A percentile compares a stretch with the other conserved stretches of the same genome.
These are phyloP conservation scores for Zygosaccharomyces gambellarensis DNA, from an alignment of 805 yeast species.

Conservation along the genomic window DNA sequence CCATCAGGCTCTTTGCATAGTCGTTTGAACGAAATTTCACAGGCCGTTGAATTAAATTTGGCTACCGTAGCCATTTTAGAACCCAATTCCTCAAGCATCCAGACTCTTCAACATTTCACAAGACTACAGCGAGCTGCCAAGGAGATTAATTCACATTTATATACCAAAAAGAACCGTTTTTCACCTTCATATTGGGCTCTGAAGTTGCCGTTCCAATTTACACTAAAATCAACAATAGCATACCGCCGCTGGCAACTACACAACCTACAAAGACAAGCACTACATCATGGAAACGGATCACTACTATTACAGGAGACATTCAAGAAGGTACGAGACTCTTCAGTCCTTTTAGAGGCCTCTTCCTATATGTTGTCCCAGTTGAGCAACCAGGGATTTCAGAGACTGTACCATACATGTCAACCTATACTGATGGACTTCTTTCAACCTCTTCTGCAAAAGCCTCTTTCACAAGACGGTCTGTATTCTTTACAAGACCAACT, in stretches of 20 bases:
- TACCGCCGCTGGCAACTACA: slow-evolving; percentile 4
- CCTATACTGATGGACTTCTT: neutral
- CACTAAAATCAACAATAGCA: neutral
- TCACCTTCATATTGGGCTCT: slow-evolving; percentile 1
- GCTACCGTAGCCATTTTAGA: neutral
- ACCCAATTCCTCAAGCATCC: neutral
- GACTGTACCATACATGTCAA: neutral
- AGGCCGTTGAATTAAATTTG: neutral
- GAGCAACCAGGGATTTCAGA: neutral
- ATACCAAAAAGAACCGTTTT: neutral
- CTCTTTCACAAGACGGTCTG: neutral
- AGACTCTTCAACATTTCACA: neutral
- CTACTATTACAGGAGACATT: neutral
- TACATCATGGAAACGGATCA: neutral
- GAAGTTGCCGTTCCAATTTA: slow-evolving; percentile 1
- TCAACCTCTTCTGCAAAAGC: neutral
- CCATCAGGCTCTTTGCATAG: neutral
- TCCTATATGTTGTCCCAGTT: slow-evolving; percentile 2
- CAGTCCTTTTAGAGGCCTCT: neutral
- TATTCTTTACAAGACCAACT: neutral
- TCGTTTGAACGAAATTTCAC: neutral
- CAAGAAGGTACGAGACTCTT: neutral
- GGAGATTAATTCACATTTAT: neutral
- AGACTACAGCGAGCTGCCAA: neutral
- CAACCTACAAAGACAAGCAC: neutral